Conservation (phyloP, 805 yeast genomes). For the Candida koratica region DNA sequence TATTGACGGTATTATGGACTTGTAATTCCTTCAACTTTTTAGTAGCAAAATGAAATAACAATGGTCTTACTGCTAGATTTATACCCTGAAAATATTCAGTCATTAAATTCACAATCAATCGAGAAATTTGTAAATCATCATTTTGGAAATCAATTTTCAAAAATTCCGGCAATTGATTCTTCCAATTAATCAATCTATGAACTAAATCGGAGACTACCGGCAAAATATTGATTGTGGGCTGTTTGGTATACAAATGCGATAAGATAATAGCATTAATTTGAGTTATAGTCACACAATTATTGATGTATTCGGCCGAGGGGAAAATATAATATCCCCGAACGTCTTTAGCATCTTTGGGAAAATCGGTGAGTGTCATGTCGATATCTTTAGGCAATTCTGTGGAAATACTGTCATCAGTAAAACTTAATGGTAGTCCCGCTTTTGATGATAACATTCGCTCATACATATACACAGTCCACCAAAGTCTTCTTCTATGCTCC, state of each 20-base stretch:
- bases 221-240: constrained; percentile 70
- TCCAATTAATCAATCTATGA: constrained; percentile 64
- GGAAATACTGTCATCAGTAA: constrained; percentile 78
- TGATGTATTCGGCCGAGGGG: constrained; percentile 74
- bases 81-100: constrained; percentile 82
- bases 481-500: constrained; percentile 47
- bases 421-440: constrained; percentile 73
- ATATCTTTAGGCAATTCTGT: constrained; percentile 73
- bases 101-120: constrained; percentile 70
- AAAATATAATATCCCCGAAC: constrained; percentile 64
- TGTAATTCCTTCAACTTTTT: constrained; percentile 52
- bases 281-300: constrained; percentile 73
- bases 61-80: constrained; percentile 73
- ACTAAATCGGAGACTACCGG: constrained; percentile 72
- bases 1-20: constrained; percentile 39
- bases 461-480: constrained; percentile 51
- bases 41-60: constrained; percentile 71
- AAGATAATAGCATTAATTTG: constrained; percentile 73
- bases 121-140: constrained; percentile 53
- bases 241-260: constrained; percentile 66
- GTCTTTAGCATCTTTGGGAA: constrained; percentile 42
- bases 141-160: constrained; percentile 58
- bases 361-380: constrained; percentile 47
- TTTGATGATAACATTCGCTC: constrained; percentile 76
- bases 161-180: constrained; percentile 58